A percentile compares a stretch with the other conserved stretches of the same genome.
These are phyloP conservation scores for Lecanicillium sp. DNA, from an alignment of 2,329 filamentous ascomycete genomes.

Conservation along the genomic window DNA sequence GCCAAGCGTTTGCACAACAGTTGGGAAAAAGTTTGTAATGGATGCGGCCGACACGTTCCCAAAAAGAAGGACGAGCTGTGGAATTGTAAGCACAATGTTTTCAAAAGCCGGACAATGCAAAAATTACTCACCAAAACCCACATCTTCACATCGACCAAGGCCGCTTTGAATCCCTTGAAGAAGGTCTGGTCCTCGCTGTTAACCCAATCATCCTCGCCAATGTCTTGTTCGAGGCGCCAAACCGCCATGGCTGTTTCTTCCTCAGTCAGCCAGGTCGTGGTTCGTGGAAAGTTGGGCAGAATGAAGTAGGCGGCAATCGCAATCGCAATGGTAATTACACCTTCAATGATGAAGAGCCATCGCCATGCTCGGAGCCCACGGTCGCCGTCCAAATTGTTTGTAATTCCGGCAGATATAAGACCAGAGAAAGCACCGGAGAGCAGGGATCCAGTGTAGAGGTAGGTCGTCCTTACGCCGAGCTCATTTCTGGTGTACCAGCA, in stretches of 20 bases:
- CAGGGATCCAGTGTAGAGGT: slow-evolving; percentile 60
- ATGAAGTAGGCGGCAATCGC: slow-evolving; percentile 48
- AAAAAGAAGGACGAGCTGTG: slow-evolving; percentile 44
- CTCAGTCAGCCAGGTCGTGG: slow-evolving; percentile 29
- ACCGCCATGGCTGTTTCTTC: slow-evolving; percentile 22
- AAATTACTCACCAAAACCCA: slow-evolving; percentile 40
- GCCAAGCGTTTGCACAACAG: slow-evolving; percentile 18
- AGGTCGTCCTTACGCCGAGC: slow-evolving; percentile 54
- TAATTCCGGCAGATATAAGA: slow-evolving; percentile 56
- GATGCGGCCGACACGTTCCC: slow-evolving; percentile 47
- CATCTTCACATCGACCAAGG: slow-evolving; percentile 48
- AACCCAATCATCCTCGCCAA: slow-evolving; percentile 56
- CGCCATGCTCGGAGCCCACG: slow-evolving; percentile 56
- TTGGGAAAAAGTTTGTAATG: slow-evolving; percentile 43
- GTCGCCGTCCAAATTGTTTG: slow-evolving; percentile 51
- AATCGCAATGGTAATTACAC: slow-evolving; percentile 53
- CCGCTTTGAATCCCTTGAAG: slow-evolving; percentile 40
- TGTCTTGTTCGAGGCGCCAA: slow-evolving; percentile 56
- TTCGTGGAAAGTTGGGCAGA: slow-evolving; percentile 51
- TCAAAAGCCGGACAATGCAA: neutral
- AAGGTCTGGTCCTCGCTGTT: slow-evolving; percentile 46
- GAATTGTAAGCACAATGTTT: neutral
- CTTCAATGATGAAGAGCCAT: slow-evolving; percentile 51
- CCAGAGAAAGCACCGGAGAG: slow-evolving; percentile 67
- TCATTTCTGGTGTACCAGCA: slow-evolving; percentile 65